A percentile compares a stretch with the other conserved stretches of the same genome.
These are phyloP conservation scores for Syzygium jambos DNA, from an alignment of 345 rosid genomes.

Conservation along the genomic window DNA sequence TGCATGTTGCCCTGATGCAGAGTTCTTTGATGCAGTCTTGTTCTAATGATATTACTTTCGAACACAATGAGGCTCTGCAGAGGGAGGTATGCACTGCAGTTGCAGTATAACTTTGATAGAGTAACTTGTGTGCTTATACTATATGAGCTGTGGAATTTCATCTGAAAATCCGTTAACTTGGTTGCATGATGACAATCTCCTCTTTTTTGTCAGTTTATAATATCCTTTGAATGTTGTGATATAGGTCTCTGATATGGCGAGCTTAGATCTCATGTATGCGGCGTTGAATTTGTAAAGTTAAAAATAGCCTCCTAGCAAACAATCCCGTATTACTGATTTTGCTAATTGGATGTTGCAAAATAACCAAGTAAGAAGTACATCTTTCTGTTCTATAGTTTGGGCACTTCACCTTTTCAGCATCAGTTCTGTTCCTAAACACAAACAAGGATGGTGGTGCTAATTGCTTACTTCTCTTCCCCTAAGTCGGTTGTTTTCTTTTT, in stretches of 20 bases:
- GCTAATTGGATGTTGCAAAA: neutral
- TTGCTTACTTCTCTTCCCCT: neutral
- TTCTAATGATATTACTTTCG: too few relatives aligned
- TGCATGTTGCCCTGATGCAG: too few relatives aligned
- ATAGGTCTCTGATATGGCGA: fast-evolving
- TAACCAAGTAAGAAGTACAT: neutral
- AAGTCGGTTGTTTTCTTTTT: neutral
- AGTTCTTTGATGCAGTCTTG: too few relatives aligned
- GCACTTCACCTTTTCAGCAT: neutral
- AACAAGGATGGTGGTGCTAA: neutral
- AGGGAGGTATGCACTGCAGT: too few relatives aligned
- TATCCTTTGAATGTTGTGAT: neutral
- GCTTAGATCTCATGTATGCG: neutral
- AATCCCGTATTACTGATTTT: fast-evolving
- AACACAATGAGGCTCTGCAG: too few relatives aligned
- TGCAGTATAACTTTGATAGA: too few relatives aligned
- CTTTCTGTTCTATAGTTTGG: neutral
- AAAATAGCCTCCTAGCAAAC: neutral
- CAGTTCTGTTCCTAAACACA: neutral
- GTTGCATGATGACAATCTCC: neutral
- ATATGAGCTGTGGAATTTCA: neutral
- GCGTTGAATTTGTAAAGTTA: neutral
- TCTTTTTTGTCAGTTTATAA: neutral
- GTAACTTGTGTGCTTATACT: too few relatives aligned
- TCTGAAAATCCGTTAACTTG: fast-evolving